Evolutionary conservation across 1,139 yeast species (phyloP).

Genomic region (Schizosaccharomyces versatilis): DNA sequence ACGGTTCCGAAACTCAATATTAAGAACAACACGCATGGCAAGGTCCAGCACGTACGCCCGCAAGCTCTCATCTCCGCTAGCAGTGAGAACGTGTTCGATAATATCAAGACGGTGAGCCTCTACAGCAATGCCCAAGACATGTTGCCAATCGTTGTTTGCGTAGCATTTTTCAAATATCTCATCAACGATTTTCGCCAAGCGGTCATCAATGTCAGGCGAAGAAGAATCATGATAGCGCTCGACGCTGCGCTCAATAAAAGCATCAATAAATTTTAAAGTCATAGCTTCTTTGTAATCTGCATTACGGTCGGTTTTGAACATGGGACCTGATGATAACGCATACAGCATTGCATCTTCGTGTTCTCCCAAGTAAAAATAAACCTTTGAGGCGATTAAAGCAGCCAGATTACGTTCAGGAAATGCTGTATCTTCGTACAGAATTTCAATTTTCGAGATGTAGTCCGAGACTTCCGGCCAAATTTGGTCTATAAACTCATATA

Average conservation of each 20-base stretch:
- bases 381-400: slow-evolving; percentile 80
- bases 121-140: slow-evolving; percentile 68
- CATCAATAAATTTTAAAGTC: slow-evolving; percentile 75
- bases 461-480: slow-evolving; percentile 97
- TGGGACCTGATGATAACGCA: slow-evolving; percentile 65
- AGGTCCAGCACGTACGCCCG: slow-evolving; percentile 61
- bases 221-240: slow-evolving; percentile 26
- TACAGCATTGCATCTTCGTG: slow-evolving; percentile 75
- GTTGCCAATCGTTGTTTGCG: slow-evolving; percentile 42
- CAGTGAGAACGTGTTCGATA: slow-evolving; percentile 27
- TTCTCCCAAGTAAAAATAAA: slow-evolving; percentile 86
- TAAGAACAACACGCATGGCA: slow-evolving; percentile 42
- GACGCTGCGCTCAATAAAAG: slow-evolving; percentile 48
- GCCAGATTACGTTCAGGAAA: slow-evolving; percentile 66
- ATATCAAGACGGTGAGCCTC: slow-evolving; percentile 77
- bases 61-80: slow-evolving; percentile 26
- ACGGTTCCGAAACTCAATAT: slow-evolving; percentile 40
- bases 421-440: slow-evolving; percentile 60
- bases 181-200: slow-evolving; percentile 52
- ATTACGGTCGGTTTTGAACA: slow-evolving; percentile 47
- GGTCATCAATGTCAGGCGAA: slow-evolving; percentile 29
- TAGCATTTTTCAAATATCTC: slow-evolving; percentile 70
- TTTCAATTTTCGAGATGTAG: slow-evolving; percentile 65
- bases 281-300: slow-evolving; percentile 86
- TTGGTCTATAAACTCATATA: slow-evolving; percentile 67